These are phyloP conservation scores for Aspergillus hiratsukae DNA, from an alignment of 2,329 filamentous ascomycete species.

Conservation along the genomic window DNA sequence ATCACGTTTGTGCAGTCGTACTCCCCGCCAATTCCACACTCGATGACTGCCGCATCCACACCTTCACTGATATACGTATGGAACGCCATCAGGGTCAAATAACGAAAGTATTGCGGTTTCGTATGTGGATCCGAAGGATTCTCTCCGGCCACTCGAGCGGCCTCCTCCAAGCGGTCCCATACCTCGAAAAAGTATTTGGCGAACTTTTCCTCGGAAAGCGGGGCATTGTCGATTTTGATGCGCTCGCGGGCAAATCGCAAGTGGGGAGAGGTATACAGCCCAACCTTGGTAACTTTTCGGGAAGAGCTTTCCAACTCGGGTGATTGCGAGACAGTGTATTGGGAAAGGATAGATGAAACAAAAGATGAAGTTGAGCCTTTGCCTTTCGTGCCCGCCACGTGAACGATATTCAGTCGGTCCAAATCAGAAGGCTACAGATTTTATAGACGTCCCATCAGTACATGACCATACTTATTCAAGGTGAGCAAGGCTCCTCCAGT, in stretches of 20 bases:
- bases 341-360: constrained; percentile 70
- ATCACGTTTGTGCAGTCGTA: constrained; percentile 90
- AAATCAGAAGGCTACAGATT: constrained; percentile 55
- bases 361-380: constrained; percentile 88
- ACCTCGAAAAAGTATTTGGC: constrained; percentile 76
- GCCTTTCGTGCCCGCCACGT: constrained; percentile 90
- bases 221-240: constrained; percentile 71
- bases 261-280: constrained; percentile 82
- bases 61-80: constrained; percentile 75
- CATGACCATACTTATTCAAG: not conserved
- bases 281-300: constrained; percentile 53
- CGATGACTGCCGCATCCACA: constrained; percentile 74
- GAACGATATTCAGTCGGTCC: constrained; percentile 60
- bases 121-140: constrained; percentile 50
- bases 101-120: constrained; percentile 91
- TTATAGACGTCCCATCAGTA: constrained; percentile 2
- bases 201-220: constrained; percentile 65
- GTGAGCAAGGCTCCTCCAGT: not conserved
- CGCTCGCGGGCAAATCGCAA: constrained; percentile 78
- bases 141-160: constrained; percentile 49
- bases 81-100: constrained; percentile 81
- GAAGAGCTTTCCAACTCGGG: constrained; percentile 19
- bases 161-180: constrained; percentile 64
- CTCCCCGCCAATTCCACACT: constrained; percentile 92
- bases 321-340: constrained; percentile 48